phyloP scores from a whole-genome alignment of 2,329 filamentous ascomycete species.

The Raffaelea ambrosiae region DNA sequence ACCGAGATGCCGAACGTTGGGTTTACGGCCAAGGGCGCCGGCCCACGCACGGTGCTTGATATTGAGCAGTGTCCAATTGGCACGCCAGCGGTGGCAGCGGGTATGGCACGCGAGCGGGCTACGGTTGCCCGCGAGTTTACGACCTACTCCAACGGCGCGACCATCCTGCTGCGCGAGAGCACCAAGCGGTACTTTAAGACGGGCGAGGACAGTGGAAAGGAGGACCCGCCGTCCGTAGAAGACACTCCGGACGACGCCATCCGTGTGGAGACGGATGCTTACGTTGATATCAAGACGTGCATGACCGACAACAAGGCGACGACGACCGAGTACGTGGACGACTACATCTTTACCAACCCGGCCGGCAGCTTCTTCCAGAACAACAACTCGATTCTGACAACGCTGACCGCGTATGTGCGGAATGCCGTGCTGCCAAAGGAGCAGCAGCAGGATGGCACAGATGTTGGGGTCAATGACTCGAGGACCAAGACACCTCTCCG shows the following conservation, averaged over 20 bases:
- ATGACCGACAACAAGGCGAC: conserved; percentile 77
- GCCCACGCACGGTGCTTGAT: conserved; percentile 70
- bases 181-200: conserved; percentile 58
- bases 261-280: conserved; percentile 45
- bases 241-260: conserved; percentile 27
- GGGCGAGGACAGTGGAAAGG: neutral
- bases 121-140: conserved; percentile 62
- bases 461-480: too few relatives aligned
- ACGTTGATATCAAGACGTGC: conserved; percentile 77
- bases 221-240: conserved; percentile 1
- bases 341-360: conserved; percentile 80
- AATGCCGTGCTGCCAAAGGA: conserved; percentile 56
- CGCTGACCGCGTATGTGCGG: conserved; percentile 81
- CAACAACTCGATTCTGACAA: conserved; percentile 92
- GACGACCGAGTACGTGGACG: conserved; percentile 79
- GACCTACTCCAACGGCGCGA: conserved; percentile 74
- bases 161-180: conserved; percentile 79
- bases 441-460: too few relatives aligned
- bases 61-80: conserved; percentile 97
- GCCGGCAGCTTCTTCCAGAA: conserved; percentile 98
- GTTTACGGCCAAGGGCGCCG: conserved; percentile 67
- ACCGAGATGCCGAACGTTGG: conserved; percentile 69
- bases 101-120: conserved; percentile 70
- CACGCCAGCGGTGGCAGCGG: conserved; percentile 73
- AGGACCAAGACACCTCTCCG: conserved; percentile 49